Base-by-base conservation (phyloP, 2,329 filamentous ascomycete species). In the Botrytis fragariae region DNA sequence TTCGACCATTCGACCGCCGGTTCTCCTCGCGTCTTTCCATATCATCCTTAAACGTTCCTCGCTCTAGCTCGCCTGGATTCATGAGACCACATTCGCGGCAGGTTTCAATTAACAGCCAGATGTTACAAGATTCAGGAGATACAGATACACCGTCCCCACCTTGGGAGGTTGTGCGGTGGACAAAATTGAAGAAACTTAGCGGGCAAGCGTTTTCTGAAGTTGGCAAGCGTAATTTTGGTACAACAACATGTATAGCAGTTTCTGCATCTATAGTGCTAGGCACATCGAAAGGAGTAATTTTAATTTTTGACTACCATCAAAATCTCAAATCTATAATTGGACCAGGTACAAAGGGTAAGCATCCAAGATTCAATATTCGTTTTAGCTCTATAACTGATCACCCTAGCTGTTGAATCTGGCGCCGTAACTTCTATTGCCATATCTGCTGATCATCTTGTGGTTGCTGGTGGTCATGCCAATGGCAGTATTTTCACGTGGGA, bases 401-500 rank as follows among this genome's bases (percentile, higher is more conserved):
- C 20, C 74, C 51, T 79, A 94, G 95, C 96, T 79, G 89, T 97
- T 69, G 96, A 98, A 83, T 97, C 92, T 76, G 97, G 96, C 1
- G 86, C 94, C 63, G 88, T 99, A 67, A 97, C 94, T 7, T 89
- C 96, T 1, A 86, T 99, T 74, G 94, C 96, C 8, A 90, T 98
- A 73, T 97, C 96, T 42, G 95, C 95, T 29, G 96, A 99, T 80
- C 94, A 98, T 82, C 92, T 93, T 2, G 97, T 95, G 0, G 87
- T 99, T 76, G 96, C 94, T 48, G 93, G 91, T 54, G 96, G 96
- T 5, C 95, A 99, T 86, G 91, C 90, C 0, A 93, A 92, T 78
- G 97, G 96, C 4, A 91, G 91, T 80, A 97, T 99, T 71, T 98
- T 98, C 80, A 99, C 95, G 0, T 99, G 97, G 97, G 97, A 99